Evolutionary conservation across 345 rosid genomes (phyloP).

Genomic region (Brassica juncea): DNA sequence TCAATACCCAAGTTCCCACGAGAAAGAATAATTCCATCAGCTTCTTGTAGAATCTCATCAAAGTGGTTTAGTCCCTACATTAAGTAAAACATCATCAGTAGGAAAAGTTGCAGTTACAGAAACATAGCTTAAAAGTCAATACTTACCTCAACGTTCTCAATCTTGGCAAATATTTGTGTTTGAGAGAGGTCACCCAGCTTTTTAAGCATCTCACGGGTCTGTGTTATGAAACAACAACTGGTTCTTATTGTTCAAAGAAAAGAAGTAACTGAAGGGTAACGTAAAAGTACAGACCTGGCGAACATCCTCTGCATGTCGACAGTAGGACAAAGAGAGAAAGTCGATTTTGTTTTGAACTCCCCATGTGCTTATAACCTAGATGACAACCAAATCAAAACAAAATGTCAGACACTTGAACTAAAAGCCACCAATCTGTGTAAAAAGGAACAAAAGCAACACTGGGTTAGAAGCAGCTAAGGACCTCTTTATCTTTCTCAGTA

Average conservation of each 20-base stretch:
- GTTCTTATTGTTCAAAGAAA: background rate
- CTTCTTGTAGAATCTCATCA: constrained; percentile 98
- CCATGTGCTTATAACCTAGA: constrained; percentile 87
- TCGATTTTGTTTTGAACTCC: constrained; percentile 94
- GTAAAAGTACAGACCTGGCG: constrained; percentile 56
- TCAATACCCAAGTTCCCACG: constrained; percentile 98
- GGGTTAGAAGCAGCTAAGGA: constrained; percentile 22
- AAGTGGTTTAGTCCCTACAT: constrained; percentile 86
- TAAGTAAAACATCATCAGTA: constrained; percentile 3
- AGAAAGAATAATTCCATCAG: constrained; percentile 97
- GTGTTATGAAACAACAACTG: constrained; percentile 29
- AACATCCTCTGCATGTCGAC: constrained; percentile 95
- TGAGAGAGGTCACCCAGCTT: constrained; percentile 82
- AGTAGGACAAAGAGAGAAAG: constrained; percentile 90
- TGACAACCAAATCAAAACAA: constrained; percentile 11
- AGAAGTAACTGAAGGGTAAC: background rate
- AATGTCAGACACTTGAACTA: constrained; percentile 7
- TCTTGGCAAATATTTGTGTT: constrained; percentile 94
- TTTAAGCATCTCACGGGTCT: constrained; percentile 86
- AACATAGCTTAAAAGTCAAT: background rate
- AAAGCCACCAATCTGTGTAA: background rate
- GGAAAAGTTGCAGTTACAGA: background rate
- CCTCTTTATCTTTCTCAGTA: constrained; percentile 90
- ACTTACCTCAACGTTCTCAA: constrained; percentile 86
- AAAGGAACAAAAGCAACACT: constrained; percentile 9